These are phyloP conservation scores for Rhodotorula babjevae DNA, from an alignment of 768 basidiomycete genomes.

Conservation along the genomic window DNA sequence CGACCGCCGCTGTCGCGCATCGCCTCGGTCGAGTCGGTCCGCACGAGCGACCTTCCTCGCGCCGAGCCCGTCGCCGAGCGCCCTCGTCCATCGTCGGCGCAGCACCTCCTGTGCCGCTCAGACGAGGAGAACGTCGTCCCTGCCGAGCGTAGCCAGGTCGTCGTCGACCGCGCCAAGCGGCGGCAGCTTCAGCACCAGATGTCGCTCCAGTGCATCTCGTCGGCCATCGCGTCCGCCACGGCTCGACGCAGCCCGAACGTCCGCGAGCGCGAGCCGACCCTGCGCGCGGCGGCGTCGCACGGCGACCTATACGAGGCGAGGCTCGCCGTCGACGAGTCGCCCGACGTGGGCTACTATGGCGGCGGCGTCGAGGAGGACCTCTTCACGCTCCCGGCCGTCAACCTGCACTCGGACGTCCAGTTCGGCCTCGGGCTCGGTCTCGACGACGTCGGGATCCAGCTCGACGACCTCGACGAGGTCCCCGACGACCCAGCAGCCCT, in stretches of 20 bases:
- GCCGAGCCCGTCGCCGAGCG: background rate
- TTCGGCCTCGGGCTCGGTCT: no score
- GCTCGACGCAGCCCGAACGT: constrained; percentile 12
- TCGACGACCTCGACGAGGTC: constrained; percentile 45
- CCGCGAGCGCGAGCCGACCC: background rate
- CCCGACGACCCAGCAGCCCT: constrained; percentile 32
- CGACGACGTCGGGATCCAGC: constrained; percentile 26
- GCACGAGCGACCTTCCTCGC: constrained; percentile 14
- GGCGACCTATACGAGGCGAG: background rate
- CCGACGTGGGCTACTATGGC: constrained; percentile 4
- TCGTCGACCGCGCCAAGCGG: constrained; percentile 25
- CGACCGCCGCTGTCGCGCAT: constrained; percentile 17
- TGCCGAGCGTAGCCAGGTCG: background rate
- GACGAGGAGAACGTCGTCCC: background rate
- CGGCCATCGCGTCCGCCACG: constrained; percentile 42
- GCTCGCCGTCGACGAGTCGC: background rate
- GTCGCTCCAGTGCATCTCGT: constrained; percentile 42
- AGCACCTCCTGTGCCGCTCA: background rate
- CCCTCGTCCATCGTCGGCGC: background rate
- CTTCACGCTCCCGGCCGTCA: background rate
- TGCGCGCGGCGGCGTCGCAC: background rate
- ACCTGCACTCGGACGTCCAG: background rate
- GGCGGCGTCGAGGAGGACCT: constrained; percentile 10
- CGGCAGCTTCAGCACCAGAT: constrained; percentile 40
- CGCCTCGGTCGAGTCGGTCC: constrained; percentile 16